Conservation (phyloP, 345 rosid species). For the Euclidium syriacum region DNA sequence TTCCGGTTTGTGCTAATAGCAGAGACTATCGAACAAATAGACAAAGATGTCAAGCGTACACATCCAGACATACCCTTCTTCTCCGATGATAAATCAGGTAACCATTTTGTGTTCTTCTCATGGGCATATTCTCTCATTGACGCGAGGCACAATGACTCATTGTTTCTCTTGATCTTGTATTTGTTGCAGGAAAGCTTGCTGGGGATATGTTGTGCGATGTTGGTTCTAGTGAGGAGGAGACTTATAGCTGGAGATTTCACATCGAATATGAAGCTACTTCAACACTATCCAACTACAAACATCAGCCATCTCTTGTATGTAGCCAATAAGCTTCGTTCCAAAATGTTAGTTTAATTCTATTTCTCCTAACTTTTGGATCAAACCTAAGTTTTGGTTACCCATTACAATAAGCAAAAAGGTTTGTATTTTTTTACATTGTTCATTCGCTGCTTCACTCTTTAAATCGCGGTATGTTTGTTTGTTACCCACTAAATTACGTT, state of each 20-base stretch:
- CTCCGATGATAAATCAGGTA: slow-evolving; percentile 93
- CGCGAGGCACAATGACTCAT: no score
- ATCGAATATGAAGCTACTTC: slow-evolving; percentile 71
- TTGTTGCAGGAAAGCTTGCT: slow-evolving; percentile 90
- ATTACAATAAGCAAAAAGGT: slow-evolving; percentile 8
- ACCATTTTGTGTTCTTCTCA: no score
- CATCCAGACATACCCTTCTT: slow-evolving; percentile 96
- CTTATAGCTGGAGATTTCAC: slow-evolving; percentile 47
- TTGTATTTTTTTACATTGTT: slow-evolving; percentile 3
- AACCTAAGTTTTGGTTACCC: not conserved
- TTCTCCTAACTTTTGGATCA: not conserved
- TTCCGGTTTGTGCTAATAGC: no score
- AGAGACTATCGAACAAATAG: slow-evolving; percentile 89
- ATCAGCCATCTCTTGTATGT: slow-evolving; percentile 84
- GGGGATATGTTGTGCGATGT: slow-evolving; percentile 94
- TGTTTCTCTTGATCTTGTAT: no score
- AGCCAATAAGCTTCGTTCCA: slow-evolving; percentile 77
- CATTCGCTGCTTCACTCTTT: not conserved
- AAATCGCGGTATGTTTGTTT: not conserved
- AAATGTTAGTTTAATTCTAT: slow-evolving; percentile 19
- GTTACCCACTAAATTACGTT: no score
- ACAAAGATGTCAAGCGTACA: slow-evolving; percentile 92
- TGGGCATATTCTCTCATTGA: no score
- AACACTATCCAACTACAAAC: slow-evolving; percentile 73
- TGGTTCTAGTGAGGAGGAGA: slow-evolving; percentile 57